Evolutionary conservation across 371 early-diverging fungal species (phyloP), one percentile per base, ranked within the genome.

Genomic region (Mortierella sp.): DNA sequence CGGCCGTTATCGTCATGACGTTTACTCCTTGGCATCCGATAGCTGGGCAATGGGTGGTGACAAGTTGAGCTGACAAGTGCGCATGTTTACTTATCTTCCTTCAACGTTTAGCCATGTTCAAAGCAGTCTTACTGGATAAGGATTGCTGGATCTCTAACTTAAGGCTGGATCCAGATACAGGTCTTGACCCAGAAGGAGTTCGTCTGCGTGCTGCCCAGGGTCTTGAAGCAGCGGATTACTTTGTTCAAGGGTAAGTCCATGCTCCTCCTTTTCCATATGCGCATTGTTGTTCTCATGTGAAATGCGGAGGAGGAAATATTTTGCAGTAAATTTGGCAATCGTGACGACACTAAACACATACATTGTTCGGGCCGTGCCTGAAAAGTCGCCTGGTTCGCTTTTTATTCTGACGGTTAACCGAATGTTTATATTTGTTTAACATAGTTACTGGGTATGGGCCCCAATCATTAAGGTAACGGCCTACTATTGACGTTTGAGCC

Each of bases 391-490:
- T 28, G 21, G 37, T 40, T 26, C 53, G 26, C 69, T 16, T 54
- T 59, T n/a, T 69, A 28, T 24, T 51, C 34, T 11, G 26, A 26
- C 57, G 11, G 24, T 1, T 48, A 48, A 48, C 69, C 37, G 46
- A 26, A 28, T 79, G 21, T 40, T 48, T 73, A 48, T 75, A 13
- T 72, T 73, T 69, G 3, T 9, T n/a, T 34, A 5, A 67, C 53
- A 28, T 72, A 91, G 93, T 24, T 95, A 96, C 87, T 98, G 98
- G 98, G 95, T 98, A 26, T 97, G 97, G 98, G 97, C 95, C 21
- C 78, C 75, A 1, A 83, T 81, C 46, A 81, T 81, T 61, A 76
- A 89, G 87, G 89, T 79, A 88, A 78, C 50, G 5, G 26, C 53
- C 11, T 48, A 2, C 21, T 0, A 2, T 5, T 16, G 24, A 54